Base-by-base conservation (phyloP, 495 filamentous ascomycete genomes). In the Pyrenula massariospora region DNA sequence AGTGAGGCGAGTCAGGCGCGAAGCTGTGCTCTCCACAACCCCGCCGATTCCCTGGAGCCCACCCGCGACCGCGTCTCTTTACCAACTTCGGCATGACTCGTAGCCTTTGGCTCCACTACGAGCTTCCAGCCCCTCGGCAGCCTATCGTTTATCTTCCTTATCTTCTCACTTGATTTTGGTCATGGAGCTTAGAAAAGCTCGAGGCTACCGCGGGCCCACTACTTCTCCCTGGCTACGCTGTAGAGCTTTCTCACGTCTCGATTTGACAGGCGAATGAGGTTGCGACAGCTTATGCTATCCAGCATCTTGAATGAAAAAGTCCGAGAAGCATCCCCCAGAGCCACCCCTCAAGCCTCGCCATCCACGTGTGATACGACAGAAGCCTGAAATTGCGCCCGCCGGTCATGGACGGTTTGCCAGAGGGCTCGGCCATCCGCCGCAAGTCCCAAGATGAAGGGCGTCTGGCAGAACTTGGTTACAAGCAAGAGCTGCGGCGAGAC, bases 391-490 rank as follows among this genome's bases (percentile, higher is more conserved):
- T n/a, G n/a, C n/a, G n/a, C n/a, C n/a, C n/a, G n/a, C n/a, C n/a
- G n/a, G n/a, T n/a, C n/a, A 42, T 42, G 31, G 31, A 42, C 15
- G 31, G 15, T 5, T 42, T 8, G 8, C 31, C 31, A 15, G 31
- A 42, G 31, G 31, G 31, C 31, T 42, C 31, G 5, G 31, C 31
- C 8, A 42, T 42, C 31, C 31, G 31, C 31, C 5, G 31, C 31
- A 42, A 42, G 31, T 42, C 31, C 15, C 31, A 42, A 42, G 81
- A 84, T 64, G 81, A 82, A 59, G 67, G 71, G 54, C 73, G 69
- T 11, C 63, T 84, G 57, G 81, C 79, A 10, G 72, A 83, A 62
- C 69, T 82, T 61, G 81, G 81, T 1, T 84, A 83, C 64, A 82
- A 82, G 64, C 81, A 84, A 59, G 81, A 84, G 58, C 61, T 84